These are phyloP conservation scores for Epichloe gansuensis DNA, from an alignment of 2,329 filamentous ascomycete genomes.

Conservation along the genomic window DNA sequence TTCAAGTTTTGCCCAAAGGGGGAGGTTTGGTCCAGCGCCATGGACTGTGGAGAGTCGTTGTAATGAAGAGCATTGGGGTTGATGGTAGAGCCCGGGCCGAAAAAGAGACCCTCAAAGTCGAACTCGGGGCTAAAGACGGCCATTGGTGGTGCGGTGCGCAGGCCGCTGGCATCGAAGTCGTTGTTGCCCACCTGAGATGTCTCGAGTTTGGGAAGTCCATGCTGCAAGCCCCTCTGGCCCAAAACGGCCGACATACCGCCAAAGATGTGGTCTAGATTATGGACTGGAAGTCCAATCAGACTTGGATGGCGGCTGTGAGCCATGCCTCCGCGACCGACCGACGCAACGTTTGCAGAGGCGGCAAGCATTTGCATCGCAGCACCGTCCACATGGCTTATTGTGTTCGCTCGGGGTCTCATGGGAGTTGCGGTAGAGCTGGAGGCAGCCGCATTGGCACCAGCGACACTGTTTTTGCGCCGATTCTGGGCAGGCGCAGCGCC, in stretches of 20 bases:
- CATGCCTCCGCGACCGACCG: conserved; percentile 28
- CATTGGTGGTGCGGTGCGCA: conserved; percentile 65
- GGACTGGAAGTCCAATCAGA: conserved; percentile 52
- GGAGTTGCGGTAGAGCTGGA: conserved; percentile 34
- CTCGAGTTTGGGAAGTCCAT: conserved; percentile 70
- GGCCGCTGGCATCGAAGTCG: conserved; percentile 46
- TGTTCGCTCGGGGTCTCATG: conserved; percentile 86
- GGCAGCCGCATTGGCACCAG: conserved; percentile 35
- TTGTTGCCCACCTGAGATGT: conserved; percentile 55
- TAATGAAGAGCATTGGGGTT: conserved; percentile 72
- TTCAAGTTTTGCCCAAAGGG: conserved; percentile 44
- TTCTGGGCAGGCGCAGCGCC: conserved; percentile 53
- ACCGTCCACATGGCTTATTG: conserved; percentile 84
- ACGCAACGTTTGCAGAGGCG: conserved; percentile 38
- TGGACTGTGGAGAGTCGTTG: conserved; percentile 59
- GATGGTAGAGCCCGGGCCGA: conserved; percentile 53
- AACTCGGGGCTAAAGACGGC: conserved; percentile 48
- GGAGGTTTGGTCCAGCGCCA: conserved; percentile 48
- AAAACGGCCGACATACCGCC: conserved; percentile 58
- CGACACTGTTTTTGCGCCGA: conserved; percentile 84
- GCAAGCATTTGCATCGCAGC: conserved; percentile 60
- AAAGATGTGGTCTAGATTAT: conserved; percentile 49
- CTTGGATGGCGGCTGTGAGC: conserved; percentile 63
- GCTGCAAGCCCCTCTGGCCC: conserved; percentile 51
- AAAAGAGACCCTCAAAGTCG: conserved; percentile 41